A percentile compares a stretch with the other conserved stretches of the same genome.
phyloP scores from a whole-genome alignment of 1,284 basidiomycete species.

The Ceratobasidium sp. region DNA sequence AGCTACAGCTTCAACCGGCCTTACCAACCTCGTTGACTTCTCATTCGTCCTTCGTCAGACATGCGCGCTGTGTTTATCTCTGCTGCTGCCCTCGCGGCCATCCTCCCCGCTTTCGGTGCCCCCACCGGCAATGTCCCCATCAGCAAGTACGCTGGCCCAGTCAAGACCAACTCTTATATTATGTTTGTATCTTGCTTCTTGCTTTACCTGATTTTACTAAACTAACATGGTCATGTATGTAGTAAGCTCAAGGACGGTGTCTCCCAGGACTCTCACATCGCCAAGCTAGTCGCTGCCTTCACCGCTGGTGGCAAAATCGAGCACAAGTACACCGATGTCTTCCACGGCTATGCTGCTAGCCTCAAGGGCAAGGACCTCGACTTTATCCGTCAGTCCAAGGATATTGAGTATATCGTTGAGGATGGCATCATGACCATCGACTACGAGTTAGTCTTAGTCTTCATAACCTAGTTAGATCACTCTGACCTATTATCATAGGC shows the following conservation, averaged over 20 bases:
- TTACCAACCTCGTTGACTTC: constrained; percentile 15
- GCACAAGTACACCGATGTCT: constrained; percentile 43
- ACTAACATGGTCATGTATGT: neutral
- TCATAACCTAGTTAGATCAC: too few relatives aligned
- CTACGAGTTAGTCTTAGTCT: neutral
- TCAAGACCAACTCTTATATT: constrained; percentile 45
- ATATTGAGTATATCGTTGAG: constrained; percentile 40
- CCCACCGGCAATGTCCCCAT: constrained; percentile 36
- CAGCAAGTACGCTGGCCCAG: constrained; percentile 37
- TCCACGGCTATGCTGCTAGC: constrained; percentile 48
- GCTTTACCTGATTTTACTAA: neutral
- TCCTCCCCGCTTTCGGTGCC: constrained; percentile 34
- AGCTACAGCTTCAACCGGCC: neutral
- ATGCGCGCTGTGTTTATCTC: constrained; percentile 32
- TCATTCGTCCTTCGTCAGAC: too few relatives aligned
- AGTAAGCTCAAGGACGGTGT: constrained; percentile 45
- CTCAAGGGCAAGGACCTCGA: constrained; percentile 39
- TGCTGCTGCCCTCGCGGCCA: constrained; percentile 38
- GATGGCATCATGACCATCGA: constrained; percentile 31
- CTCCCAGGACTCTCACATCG: constrained; percentile 23
- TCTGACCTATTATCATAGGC: neutral
- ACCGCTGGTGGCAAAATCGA: constrained; percentile 11
- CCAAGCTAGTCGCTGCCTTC: constrained; percentile 12
- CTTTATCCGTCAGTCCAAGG: constrained; percentile 35
- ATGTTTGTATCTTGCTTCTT: constrained; percentile 7